These are phyloP conservation scores for Vigna radiata DNA, from an alignment of 306 rosid species.

Conservation along the genomic window DNA sequence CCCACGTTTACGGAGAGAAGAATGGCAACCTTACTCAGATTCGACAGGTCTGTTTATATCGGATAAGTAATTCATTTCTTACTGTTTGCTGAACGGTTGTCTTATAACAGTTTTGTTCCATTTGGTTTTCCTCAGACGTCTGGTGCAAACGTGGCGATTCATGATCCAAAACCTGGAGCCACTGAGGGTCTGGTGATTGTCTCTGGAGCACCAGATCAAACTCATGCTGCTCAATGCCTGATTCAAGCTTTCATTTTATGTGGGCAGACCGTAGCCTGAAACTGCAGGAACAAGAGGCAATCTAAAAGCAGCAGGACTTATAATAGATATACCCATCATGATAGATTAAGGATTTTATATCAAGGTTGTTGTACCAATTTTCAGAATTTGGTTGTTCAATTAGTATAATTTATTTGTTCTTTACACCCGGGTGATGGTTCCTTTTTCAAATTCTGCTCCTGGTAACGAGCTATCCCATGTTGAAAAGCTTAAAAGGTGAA, in stretches of 20 bases:
- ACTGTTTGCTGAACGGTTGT: neutral
- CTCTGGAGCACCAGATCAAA: constrained; percentile 70
- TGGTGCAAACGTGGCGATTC: constrained; percentile 72
- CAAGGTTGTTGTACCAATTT: neutral
- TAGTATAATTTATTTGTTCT: neutral
- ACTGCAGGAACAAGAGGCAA: constrained; percentile 22
- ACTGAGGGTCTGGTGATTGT: constrained; percentile 61
- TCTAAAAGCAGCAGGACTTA: constrained; percentile 20
- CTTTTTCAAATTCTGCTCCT: neutral
- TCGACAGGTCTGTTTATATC: constrained; percentile 65
- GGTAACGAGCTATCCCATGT: no score
- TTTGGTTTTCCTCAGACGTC: constrained; percentile 59
- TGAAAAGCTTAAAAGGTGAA: neutral
- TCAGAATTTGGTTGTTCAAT: constrained; percentile 1
- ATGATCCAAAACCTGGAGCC: constrained; percentile 68
- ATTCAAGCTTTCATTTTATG: constrained; percentile 87
- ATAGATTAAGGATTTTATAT: constrained; percentile 11
- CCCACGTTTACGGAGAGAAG: constrained; percentile 73
- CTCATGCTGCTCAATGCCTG: constrained; percentile 74
- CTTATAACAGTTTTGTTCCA: constrained; percentile 1
- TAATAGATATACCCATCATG: neutral
- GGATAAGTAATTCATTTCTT: constrained; percentile 17
- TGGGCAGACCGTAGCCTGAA: constrained; percentile 61
- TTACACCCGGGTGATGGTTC: neutral
- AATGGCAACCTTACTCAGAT: constrained; percentile 67